Conservation (phyloP, 83 land plant genomes). For the Picea abies region DNA sequence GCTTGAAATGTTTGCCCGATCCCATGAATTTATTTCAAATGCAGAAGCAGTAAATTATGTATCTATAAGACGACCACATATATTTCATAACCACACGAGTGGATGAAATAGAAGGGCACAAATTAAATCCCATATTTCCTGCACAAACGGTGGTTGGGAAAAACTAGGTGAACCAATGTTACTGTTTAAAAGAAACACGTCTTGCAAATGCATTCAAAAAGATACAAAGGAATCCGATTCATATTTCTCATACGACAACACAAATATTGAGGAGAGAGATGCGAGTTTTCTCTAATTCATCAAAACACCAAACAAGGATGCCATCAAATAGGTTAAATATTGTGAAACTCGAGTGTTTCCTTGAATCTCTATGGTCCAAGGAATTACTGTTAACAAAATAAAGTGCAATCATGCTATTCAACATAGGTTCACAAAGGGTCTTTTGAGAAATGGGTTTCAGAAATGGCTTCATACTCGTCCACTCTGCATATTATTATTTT, state of each 20-base stretch:
- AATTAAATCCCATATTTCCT: constrained; percentile 79
- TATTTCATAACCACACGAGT: constrained; percentile 68
- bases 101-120: constrained; percentile 64
- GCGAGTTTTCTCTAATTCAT: too few species aligned
- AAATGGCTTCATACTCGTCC: too few species aligned
- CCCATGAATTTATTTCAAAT: constrained; percentile 12
- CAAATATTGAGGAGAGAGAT: too few species aligned
- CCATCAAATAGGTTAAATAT: background rate
- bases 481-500: too few species aligned
- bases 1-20: background rate
- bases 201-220: background rate
- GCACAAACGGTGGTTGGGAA: constrained; percentile 13
- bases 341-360: background rate
- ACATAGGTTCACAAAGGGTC: too few species aligned
- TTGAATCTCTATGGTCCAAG: background rate
- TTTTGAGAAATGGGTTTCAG: too few species aligned
- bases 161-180: background rate
- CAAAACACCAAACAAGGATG: background rate
- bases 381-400: background rate
- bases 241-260: too few species aligned
- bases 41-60: constrained; percentile 41
- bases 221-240: background rate
- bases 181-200: background rate
- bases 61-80: constrained; percentile 60
- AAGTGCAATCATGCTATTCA: too few species aligned